Evolutionary conservation across 176 grass and related monocot species (phyloP).

Genomic region (Urochloa ruziziensis): DNA sequence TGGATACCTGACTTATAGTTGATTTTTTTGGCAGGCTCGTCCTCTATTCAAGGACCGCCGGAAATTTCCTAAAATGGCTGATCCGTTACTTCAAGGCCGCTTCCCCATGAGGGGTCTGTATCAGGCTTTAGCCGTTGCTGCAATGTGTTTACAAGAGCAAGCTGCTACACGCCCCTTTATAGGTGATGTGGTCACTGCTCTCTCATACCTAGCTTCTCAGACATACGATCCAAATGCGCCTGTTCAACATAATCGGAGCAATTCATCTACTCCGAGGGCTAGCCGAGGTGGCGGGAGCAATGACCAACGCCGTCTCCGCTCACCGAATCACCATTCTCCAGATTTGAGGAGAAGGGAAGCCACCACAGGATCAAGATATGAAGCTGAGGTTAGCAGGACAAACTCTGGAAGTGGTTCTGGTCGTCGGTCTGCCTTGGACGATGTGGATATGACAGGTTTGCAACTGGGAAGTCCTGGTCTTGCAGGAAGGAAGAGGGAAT

Average conservation of each 20-base stretch:
- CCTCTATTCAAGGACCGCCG: conserved; percentile 93
- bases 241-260: conserved; percentile 47
- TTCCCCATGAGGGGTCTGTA: conserved; percentile 94
- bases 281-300: conserved; percentile 23
- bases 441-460: conserved; percentile 42
- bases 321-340: conserved; percentile 66
- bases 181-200: conserved; percentile 95
- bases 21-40: conserved; percentile 77
- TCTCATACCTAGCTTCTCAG: conserved; percentile 98
- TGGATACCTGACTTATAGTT: conserved; percentile 30
- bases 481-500: conserved; percentile 42
- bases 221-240: conserved; percentile 67
- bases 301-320: conserved; percentile 54
- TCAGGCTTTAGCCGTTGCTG: conserved; percentile 94
- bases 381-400: conserved; percentile 43
- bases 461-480: conserved; percentile 61
- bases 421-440: conserved; percentile 58
- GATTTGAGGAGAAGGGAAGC: conserved; percentile 60
- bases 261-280: conserved; percentile 62
- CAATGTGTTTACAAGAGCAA: conserved; percentile 99
- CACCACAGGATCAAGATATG: conserved; percentile 25
- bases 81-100: conserved; percentile 66
- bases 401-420: conserved; percentile 67
- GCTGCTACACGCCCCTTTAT: conserved; percentile 90
- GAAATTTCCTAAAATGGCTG: conserved; percentile 95